Base-by-base conservation (phyloP, 2,329 filamentous ascomycete genomes). In the Paraphaeosphaeria sporulosa region DNA sequence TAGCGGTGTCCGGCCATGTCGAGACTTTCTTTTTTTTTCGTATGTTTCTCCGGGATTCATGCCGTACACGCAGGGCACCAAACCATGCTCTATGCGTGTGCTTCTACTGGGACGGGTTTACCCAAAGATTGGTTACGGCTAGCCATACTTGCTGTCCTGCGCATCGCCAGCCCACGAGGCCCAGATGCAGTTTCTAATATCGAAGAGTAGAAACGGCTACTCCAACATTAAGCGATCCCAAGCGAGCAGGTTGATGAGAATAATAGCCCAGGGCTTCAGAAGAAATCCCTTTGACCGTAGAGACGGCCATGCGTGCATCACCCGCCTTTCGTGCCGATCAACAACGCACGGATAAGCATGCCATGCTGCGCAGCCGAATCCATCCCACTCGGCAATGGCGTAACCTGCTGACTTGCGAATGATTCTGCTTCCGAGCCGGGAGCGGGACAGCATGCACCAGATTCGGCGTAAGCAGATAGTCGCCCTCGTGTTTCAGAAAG, bases 91-190 rank as follows among this genome's bases (percentile, higher is more conserved):
- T 9, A 23, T 21, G 9, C 36, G 36, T 25, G 8, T 36, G 25
- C 51, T n/a, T 34, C 25, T 36, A 34, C 52, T 13, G 13, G 19
- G 19, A 55, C 4, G 43, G 43, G 27, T 17, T n/a, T 38, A 38
- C 42, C 42, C 30, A n/a, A 40, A 42, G 43, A 12, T n/a, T n/a
- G 38, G 38, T n/a, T 7, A 30, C 38, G 27, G 25, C 40, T 36
- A 42, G 49, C 30, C 40, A 8, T 34, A n/a, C 40, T 10, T 34
- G 38, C 57, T 58, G 17, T 46, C 15, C 43, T 42, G 38, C 21
- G 51, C 27, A 34, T 63, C 51, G 54, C 46, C 58, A 44, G 49
- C 46, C 58, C 59, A 64, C 59, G 61, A 55, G 53, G 59, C 19
- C 47, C 44, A 61, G 60, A 62, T 61, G 59, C 49, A 38, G 50